These are phyloP conservation scores for Silene vulgaris DNA, from an alignment of 179 eudicot genomes.

Conservation along the genomic window DNA sequence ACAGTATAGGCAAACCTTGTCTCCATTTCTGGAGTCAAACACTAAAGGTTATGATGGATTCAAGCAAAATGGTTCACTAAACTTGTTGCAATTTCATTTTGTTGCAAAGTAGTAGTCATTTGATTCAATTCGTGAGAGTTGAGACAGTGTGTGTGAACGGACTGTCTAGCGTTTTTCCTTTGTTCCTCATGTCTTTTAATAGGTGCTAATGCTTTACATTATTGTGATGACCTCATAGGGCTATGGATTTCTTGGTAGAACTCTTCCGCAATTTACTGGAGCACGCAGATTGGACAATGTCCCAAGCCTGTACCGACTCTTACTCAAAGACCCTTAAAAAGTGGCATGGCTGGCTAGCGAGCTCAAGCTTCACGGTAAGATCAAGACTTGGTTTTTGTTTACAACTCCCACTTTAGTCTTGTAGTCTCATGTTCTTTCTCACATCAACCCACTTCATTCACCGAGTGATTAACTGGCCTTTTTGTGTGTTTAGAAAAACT, in stretches of 20 bases:
- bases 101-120: not conserved
- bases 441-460: not conserved
- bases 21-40: not conserved
- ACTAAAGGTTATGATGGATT: not conserved
- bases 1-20: not conserved
- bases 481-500: not conserved
- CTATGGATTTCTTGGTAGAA: conserved; percentile 89
- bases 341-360: conserved; percentile 98
- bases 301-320: conserved; percentile 72
- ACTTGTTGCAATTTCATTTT: not conserved
- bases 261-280: conserved; percentile 64
- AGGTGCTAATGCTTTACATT: conserved; percentile 3
- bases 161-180: not conserved
- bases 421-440: not conserved
- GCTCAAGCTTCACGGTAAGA: conserved; percentile 75
- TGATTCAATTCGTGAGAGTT: not conserved
- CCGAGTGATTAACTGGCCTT: not conserved
- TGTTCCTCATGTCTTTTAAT: conserved; percentile 19
- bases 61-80: not conserved
- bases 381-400: conserved; percentile 2
- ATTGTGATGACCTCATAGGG: conserved; percentile 37
- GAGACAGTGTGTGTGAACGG: not conserved
- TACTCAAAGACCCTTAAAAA: conserved; percentile 81
- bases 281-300: conserved; percentile 75
- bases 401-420: not conserved